phyloP scores from a whole-genome alignment of 1,284 basidiomycete genomes.

The Meira miltonrushii region DNA sequence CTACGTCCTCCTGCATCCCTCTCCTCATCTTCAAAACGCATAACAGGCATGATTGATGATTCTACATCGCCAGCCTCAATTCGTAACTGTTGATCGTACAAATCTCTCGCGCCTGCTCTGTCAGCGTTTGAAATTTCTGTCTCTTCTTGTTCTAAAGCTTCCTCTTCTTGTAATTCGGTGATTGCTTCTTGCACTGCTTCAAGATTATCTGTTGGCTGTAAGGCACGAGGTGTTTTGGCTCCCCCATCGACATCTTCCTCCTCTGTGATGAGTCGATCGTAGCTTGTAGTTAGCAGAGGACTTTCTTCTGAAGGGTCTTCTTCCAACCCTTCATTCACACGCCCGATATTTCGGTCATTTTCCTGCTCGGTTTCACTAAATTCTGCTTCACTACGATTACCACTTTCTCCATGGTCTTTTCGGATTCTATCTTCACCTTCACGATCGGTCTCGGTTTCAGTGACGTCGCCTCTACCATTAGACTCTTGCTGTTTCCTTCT shows the following conservation, averaged over 20 bases:
- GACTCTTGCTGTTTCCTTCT: neutral
- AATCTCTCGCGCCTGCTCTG: constrained; percentile 34
- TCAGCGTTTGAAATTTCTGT: constrained; percentile 16
- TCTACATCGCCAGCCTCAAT: constrained; percentile 20
- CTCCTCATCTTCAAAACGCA: constrained; percentile 1
- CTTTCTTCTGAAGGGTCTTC: constrained; percentile 27
- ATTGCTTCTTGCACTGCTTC: neutral
- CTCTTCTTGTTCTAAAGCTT: neutral
- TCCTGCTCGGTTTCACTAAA: constrained; percentile 12
- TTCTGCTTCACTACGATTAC: constrained; percentile 10
- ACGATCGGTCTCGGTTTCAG: constrained; percentile 11
- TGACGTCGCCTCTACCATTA: constrained; percentile 4
- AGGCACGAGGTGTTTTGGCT: neutral
- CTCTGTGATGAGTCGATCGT: neutral
- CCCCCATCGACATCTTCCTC: neutral
- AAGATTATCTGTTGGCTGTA: neutral
- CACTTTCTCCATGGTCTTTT: constrained; percentile 20
- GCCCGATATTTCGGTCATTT: neutral
- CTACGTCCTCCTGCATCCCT: neutral
- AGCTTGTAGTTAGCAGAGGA: constrained; percentile 1
- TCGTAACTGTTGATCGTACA: constrained; percentile 33
- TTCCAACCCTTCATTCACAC: constrained; percentile 22
- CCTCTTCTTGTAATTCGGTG: neutral
- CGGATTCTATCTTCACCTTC: neutral
- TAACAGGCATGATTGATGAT: neutral